Base-by-base conservation (phyloP, 176 grass and related monocot genomes). In the Carex littledalei region DNA sequence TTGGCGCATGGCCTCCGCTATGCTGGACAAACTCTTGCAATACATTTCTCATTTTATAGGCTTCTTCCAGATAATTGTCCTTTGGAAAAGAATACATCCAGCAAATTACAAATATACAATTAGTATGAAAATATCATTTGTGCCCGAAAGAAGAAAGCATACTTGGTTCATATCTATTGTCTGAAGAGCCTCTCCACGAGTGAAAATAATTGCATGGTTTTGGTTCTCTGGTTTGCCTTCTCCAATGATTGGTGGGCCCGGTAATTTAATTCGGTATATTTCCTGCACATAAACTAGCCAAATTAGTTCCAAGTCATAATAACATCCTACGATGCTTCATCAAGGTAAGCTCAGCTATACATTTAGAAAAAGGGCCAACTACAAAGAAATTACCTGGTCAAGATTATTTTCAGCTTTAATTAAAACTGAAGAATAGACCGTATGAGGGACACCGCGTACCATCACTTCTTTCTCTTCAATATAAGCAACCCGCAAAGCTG, bases 111-210 rank as follows among this genome's bases (percentile, higher is more conserved):
- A 74, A 68, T 61, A 1, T 53, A 78, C 72, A 80, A 14, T 62
- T 24, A 24, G 69, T n/a, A 81, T 61, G 49, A 24, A 24, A 76
- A 85, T 61, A 82, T 29, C 11, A 67, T 15, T 59, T 87, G 17
- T 49, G 59, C 57, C 58, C 15, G 17, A 56, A 32, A 56, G 50
- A 78, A 78, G 49, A 53, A 39, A 66, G 17, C 37, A 83, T 89
- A 98, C 95, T 86, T 98, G 95, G 85, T 98, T 98, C 95, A 94
- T 98, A 83, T 98, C 95, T 45, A 98, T 98, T 79, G 95, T 93
- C 86, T 98, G 95, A 56, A 98, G 89, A 54, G 92, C 95, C 32
- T 94, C 92, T 86, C 95, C 95, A 62, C 95, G 95, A 84, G 95
- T 98, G 88, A 94, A 98, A 84, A 98, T 90, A 86, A 98, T 94